phyloP scores from a whole-genome alignment of 768 basidiomycete genomes.

The Agaricus subrufescens region DNA sequence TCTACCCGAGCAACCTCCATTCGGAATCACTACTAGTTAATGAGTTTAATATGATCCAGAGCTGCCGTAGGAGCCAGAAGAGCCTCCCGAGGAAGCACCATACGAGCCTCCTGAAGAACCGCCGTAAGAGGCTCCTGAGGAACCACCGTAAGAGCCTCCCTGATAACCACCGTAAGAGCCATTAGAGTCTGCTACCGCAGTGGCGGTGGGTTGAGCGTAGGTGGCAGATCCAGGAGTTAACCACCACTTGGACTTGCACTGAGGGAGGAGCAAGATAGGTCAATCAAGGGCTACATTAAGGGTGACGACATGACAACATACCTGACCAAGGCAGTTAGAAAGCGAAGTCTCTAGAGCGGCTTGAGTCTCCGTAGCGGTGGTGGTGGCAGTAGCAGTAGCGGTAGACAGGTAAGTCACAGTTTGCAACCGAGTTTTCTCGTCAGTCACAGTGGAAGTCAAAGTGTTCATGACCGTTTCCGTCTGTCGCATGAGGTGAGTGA shows the following conservation, averaged over 20 bases:
- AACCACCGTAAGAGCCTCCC: not conserved
- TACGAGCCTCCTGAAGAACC: not conserved
- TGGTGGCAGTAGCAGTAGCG: conserved; percentile 32
- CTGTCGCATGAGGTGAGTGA: conserved; percentile 22
- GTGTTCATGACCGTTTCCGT: conserved; percentile 59
- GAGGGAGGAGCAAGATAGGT: conserved; percentile 7
- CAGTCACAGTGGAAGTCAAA: conserved; percentile 45
- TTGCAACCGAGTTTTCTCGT: conserved; percentile 42
- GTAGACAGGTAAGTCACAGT: conserved; percentile 52
- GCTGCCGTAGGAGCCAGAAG: not conserved
- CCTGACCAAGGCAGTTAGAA: conserved; percentile 47
- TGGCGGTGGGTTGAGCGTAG: conserved; percentile 23
- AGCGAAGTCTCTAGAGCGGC: conserved; percentile 46
- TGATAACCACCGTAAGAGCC: conserved; percentile 3
- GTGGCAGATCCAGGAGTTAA: conserved; percentile 48
- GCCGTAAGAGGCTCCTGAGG: conserved; percentile 13
- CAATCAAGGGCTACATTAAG: conserved; percentile 5
- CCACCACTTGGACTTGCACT: conserved; percentile 59
- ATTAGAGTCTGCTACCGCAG: not conserved
- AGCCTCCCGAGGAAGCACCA: conserved; percentile 2
- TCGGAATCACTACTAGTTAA: not conserved
- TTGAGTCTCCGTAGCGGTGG: conserved; percentile 28
- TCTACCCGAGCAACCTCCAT: conserved; percentile 12
- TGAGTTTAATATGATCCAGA: too few species aligned
- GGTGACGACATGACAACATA: conserved; percentile 17